Percentiles rank a stretch among this genome's conserved stretches.
Conservation (phyloP, 2,329 filamentous ascomycete genomes). For the Cladosporium sp. region DNA sequence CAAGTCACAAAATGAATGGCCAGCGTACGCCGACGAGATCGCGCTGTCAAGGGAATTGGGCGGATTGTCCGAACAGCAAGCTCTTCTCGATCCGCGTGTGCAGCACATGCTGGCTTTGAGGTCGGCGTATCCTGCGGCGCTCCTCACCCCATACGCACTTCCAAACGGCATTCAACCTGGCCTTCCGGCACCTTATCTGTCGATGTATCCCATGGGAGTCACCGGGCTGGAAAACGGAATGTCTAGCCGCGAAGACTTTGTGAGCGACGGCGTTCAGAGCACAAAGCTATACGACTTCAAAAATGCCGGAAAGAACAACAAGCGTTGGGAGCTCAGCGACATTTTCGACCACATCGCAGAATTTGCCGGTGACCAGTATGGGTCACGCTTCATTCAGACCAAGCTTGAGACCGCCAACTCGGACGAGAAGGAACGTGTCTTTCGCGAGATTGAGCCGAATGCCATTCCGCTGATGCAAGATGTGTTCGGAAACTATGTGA, state of each 20-base stretch:
- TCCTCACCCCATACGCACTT: slow-evolving; percentile 31
- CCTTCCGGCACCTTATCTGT: slow-evolving; percentile 29
- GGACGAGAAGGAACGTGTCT: slow-evolving; percentile 89
- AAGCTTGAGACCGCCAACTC: slow-evolving; percentile 90
- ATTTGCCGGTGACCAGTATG: slow-evolving; percentile 92
- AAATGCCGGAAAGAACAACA: slow-evolving; percentile 63
- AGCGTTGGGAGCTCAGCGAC: slow-evolving; percentile 77
- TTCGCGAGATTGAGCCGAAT: slow-evolving; percentile 79
- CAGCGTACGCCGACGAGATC: neutral
- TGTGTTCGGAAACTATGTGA: slow-evolving; percentile 96
- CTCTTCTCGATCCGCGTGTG: slow-evolving; percentile 32
- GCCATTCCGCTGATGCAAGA: slow-evolving; percentile 87
- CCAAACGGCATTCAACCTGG: slow-evolving; percentile 33
- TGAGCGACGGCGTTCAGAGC: slow-evolving; percentile 60
- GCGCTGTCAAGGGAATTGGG: slow-evolving; percentile 19
- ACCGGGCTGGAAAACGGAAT: slow-evolving; percentile 35
- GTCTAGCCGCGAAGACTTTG: slow-evolving; percentile 50
- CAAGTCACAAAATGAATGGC: slow-evolving; percentile 43
- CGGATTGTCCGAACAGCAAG: slow-evolving; percentile 32
- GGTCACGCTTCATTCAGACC: slow-evolving; percentile 89
- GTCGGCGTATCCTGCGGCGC: slow-evolving; percentile 26
- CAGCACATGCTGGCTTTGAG: slow-evolving; percentile 33
- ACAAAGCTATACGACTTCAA: slow-evolving; percentile 74
- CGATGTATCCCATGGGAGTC: slow-evolving; percentile 31
- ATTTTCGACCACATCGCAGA: slow-evolving; percentile 85